Evolutionary conservation across 2,329 filamentous ascomycete species (phyloP), one percentile per base, ranked within the genome.

Genomic region (Pestalotiopsis sp.): DNA sequence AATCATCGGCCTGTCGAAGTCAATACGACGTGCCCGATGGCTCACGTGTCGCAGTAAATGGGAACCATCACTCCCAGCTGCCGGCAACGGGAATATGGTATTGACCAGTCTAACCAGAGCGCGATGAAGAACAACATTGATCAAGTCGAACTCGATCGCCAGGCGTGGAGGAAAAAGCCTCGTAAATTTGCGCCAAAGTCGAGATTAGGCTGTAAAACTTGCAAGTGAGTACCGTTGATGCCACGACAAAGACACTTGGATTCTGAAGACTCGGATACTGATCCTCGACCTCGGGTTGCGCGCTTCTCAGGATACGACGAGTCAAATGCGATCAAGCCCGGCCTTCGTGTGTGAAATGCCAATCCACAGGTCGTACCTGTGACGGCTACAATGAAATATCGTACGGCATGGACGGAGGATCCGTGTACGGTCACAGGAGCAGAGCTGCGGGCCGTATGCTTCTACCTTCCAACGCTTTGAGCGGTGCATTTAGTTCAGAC

Each of bases 101-200:
- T 6, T 45, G 41, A 14, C 12, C 13, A 4, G 13, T 45, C 41
- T 1, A 45, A 45, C 3, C 2, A 45, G 14, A 45, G 41, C 41
- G 13, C 13, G 13, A 7, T 13, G 41, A 6, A 36, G n/a, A 57
- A 64, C 4, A 38, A 68, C 20, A 20, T 17, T n/a, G 36, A 45
- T 67, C 66, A 69, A 36, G 65, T 59, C 70, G 76, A 74, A 68
- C 63, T 41, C 25, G 70, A 61, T 66, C 80, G 72, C 68, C 75
- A 79, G 68, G 75, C 77, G 52, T 81, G 79, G 79, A 80, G 79
- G 72, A 81, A 70, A 70, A 78, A 73, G 67, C 79, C 80, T 71
- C 77, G 79, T 59, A 78, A 76, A 56, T 81, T 77, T 41, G 78
- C 80, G 66, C 78, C 79, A 70, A 82, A 81, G 73, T 81, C 79